Evolutionary conservation across 106 monocot species (phyloP).

Genomic region (Gastrodia elata): DNA sequence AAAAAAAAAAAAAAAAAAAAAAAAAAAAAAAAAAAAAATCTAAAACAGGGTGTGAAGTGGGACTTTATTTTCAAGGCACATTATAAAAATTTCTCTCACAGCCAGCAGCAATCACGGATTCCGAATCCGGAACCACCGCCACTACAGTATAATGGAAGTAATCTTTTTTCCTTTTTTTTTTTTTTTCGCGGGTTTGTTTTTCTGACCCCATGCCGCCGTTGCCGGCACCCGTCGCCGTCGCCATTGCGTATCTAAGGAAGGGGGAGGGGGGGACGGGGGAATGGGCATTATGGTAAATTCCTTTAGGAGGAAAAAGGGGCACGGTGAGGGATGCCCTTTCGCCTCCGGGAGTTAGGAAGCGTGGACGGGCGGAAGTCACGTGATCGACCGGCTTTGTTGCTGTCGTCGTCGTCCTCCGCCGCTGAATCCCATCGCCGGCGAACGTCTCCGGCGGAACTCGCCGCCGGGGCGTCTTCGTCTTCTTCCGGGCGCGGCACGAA

Average conservation of each 20-base stretch:
- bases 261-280: neutral
- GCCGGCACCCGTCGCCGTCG: neutral
- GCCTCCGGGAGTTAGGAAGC: constrained; percentile 27
- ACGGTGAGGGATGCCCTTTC: constrained; percentile 65
- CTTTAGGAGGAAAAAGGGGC: constrained; percentile 42
- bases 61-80: constrained; percentile 3
- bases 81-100: constrained; percentile 5
- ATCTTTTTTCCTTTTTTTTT: constrained; percentile 3
- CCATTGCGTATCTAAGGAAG: neutral
- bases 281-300: neutral
- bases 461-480: constrained; percentile 3
- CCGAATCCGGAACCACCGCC: constrained; percentile 10
- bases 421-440: neutral
- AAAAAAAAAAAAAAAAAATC: constrained; percentile 10
- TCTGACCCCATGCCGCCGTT: neutral
- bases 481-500: constrained; percentile 18
- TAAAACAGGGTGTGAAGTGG: neutral
- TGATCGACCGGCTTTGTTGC: neutral
- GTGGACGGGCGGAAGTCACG: constrained; percentile 1
- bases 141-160: constrained; percentile 6
- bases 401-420: constrained; percentile 10
- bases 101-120: constrained; percentile 9
- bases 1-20: constrained; percentile 11
- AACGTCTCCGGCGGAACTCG: constrained; percentile 3
- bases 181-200: constrained; percentile 2